Conservation (phyloP, 495 filamentous ascomycete species). For the Aspergillus incahuasiensis region DNA sequence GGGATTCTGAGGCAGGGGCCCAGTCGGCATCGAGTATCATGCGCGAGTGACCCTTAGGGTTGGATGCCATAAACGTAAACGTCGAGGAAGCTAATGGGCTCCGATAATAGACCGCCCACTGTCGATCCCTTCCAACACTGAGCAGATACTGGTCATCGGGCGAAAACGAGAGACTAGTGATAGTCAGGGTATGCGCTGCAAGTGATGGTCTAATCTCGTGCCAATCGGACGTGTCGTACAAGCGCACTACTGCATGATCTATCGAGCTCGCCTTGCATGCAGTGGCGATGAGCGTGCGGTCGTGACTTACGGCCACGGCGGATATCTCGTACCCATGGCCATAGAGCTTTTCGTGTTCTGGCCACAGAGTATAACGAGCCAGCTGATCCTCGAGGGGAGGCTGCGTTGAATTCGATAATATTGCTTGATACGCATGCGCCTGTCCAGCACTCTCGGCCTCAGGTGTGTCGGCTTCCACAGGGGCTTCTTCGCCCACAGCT, state of each 20-base stretch:
- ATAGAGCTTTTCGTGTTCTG: constrained; percentile 94
- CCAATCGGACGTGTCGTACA: constrained; percentile 84
- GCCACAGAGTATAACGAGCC: constrained; percentile 88
- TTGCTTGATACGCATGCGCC: constrained; percentile 18
- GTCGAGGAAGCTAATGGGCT: constrained; percentile 29
- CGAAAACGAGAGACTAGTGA: constrained; percentile 75
- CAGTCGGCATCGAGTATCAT: constrained; percentile 88
- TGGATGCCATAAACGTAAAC: constrained; percentile 55
- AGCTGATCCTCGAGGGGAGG: constrained; percentile 89
- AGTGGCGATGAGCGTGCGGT: constrained; percentile 75
- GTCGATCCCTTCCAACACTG: constrained; percentile 86
- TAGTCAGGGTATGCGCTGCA: constrained; percentile 75
- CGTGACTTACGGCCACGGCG: constrained; percentile 73
- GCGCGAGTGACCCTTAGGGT: constrained; percentile 79
- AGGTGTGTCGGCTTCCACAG: constrained; percentile 47
- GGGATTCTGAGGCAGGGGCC: constrained; percentile 49
- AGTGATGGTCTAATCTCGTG: constrained; percentile 81
- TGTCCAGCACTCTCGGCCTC: constrained; percentile 26
- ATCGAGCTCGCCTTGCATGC: constrained; percentile 88
- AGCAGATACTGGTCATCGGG: constrained; percentile 67
- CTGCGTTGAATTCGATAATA: constrained; percentile 46
- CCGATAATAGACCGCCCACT: constrained; percentile 76
- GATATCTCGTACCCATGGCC: constrained; percentile 99
- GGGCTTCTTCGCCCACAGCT: constrained; percentile 57
- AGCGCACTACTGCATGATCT: constrained; percentile 88